Evolutionary conservation across 257 asterid genomes (phyloP).

Genomic region (Anisodus acutangulus): DNA sequence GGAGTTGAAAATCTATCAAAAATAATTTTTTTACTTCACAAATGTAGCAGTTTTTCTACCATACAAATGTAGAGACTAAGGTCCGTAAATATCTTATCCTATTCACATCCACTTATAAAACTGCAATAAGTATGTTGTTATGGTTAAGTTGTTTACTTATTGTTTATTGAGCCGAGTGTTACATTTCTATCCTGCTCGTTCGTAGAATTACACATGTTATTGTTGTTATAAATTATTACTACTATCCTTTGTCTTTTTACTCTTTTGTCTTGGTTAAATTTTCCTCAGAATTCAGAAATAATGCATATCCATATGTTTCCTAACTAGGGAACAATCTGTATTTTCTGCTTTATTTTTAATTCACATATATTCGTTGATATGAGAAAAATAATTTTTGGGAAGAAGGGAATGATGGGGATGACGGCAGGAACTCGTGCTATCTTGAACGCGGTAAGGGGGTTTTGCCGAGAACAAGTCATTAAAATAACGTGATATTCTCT

Average conservation of each 20-base stretch:
- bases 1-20: too few species aligned
- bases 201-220: too few species aligned
- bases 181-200: too few species aligned
- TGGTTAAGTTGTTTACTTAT: too few species aligned
- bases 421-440: constrained; percentile 59
- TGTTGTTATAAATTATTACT: background rate
- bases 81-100: too few species aligned
- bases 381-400: background rate
- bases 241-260: background rate
- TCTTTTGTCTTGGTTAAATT: background rate
- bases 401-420: constrained; percentile 36
- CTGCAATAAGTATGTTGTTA: too few species aligned
- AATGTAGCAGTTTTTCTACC: too few species aligned
- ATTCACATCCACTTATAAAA: too few species aligned
- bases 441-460: constrained; percentile 44
- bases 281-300: background rate
- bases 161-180: too few species aligned
- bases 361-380: background rate
- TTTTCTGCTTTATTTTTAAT: background rate
- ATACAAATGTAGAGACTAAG: too few species aligned
- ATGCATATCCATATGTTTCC: constrained; percentile 48
- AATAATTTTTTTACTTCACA: too few species aligned
- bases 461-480: constrained; percentile 32
- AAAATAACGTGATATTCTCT: constrained; percentile 58
- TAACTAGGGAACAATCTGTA: constrained; percentile 34